Evolutionary conservation across 148 eudicot species (phyloP), one percentile per base, ranked within the genome.

Genomic region (Simmondsia chinensis): DNA sequence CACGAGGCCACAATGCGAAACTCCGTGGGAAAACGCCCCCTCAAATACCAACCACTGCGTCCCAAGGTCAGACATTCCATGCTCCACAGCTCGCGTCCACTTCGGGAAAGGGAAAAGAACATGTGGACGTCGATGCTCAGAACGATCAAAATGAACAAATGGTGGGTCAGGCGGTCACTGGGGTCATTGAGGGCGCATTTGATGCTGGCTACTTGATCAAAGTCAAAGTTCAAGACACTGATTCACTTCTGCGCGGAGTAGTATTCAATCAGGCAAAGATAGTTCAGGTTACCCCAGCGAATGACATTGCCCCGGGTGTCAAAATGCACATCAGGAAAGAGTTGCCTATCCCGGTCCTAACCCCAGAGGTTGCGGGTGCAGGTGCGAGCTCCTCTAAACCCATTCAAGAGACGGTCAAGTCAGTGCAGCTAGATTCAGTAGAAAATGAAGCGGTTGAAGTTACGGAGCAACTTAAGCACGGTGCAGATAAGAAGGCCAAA

Each of bases 181-280:
- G 83, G 21, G 64, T 73, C 9, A 42, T 77, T 9, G 76, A 77
- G 45, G 63, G 64, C 10, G 33, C 61, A 4, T 69, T 73, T 29
- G 83, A 77, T 41, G 72, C 76, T n/a, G 76, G 83, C 18, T 70
- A 69, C 57, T 48, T 77, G 28, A 48, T 77, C 16, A 39, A 48
- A 16, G 73, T 77, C 4, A 59, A 33, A 57, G 45, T 66, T 41
- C 67, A 50, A 20, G 42, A 52, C 34, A 47, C 33, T 11, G 35
- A 42, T 14, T 50, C 44, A 24, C 39, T 15, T 14, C 28, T 77
- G 35, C 58, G 69, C 13, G 83, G 83, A 0, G 50, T 73, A 4
- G 76, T 73, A 28, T 73, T 77, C 20, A 63, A 62, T 35, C 67
- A 46, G 18, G 79, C 54, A 2, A 52, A 63, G 20, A 50, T 65